Evolutionary conservation across 176 grass and related monocot species (phyloP), one percentile per base, ranked within the genome.

Genomic region (Rhynchospora breviuscula): DNA sequence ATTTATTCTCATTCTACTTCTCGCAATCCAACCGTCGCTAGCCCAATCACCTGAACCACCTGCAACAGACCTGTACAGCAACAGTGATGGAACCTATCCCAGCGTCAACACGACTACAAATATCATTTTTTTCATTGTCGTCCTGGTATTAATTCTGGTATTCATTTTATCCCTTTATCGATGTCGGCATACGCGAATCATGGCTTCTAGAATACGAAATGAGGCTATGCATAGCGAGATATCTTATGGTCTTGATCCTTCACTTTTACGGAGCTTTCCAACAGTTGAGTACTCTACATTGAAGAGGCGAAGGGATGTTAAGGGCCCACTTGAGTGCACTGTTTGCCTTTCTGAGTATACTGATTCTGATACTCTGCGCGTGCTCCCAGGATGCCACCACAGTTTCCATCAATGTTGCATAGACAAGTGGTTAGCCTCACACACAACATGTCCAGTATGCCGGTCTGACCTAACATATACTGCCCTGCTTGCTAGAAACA

Each of bases 281-380:
- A 58, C 33, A 26, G 13, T 79, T 14, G 33, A 76, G 40, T 51
- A 10, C 22, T 29, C 48, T 3, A 8, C 25, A 2, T 23, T 29
- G 23, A 57, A 54, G 10, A 12, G 21, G 15, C 7, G 12, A 31
- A 59, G 26, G 51, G 48, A 79, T 29, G 22, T 31, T 17, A 59
- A 23, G 43, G 46, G 18, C 3, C 23, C 25, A 4, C 12, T 58
- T 8, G 51, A 79, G 44, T 79, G 75, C 29, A 79, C 75, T 12
- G 48, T 79, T 58, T 79, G 75, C 59, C 29, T 79, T 2, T 79
- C 75, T 9, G 75, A 79, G 47, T 79, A 52, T 59, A 56, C 22
- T 3, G 52, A 14, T 79, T 56, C 48, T 6, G 75, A 79, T 12
- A 79, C 22, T 17, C 52, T 79, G 48, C 75, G 23, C 40, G 23